Base-by-base conservation (phyloP, 805 yeast genomes). In the Candida dajiaensis region DNA sequence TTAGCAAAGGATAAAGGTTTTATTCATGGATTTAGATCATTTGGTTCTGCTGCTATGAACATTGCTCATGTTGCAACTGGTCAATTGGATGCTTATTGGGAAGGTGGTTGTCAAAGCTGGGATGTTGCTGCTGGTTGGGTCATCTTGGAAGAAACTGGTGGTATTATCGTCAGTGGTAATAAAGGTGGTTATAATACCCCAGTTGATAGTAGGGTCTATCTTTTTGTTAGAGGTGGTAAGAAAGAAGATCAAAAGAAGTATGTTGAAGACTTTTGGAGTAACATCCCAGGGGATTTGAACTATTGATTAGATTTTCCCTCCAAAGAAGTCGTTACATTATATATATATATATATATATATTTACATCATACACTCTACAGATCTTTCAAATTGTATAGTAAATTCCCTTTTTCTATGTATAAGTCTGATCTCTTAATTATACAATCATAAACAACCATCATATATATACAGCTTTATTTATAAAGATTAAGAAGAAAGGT, bases 71-170 rank as follows among this genome's bases (percentile, higher is more conserved):
- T 77, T 6, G 84, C 85, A 1, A 67, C 76, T 4, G 86, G 86
- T 6, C 69, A 68, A 47, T 49, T 79, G 23, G 86, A 81, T 56
- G 72, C 78, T 4, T 81, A 81, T 61, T 81, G 85, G 84, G 84
- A 79, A 62, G 84, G 83, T 42, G 84, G 84, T n/a, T 78, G 83
- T 57, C 78, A 73, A 58, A 76, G 80, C 21, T 81, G 85, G 85
- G 86, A 81, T 57, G 83, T 80, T 1, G 78, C 83, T 59, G 86
- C 85, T 15, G 83, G 84, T 36, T 80, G 83, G 83, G 71, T 79
- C 41, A 76, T 81, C 42, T 55, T 80, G 9, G 65, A 69, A 39
- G 86, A 81, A 52, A 73, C 83, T 12, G 86, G 86, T 3, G 85
- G 83, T 12, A 51, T 57, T 9, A 61, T 78, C 40, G 81, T 77